Base-by-base conservation (phyloP, 257 asterid genomes). In the Craterostigma plantagineum region DNA sequence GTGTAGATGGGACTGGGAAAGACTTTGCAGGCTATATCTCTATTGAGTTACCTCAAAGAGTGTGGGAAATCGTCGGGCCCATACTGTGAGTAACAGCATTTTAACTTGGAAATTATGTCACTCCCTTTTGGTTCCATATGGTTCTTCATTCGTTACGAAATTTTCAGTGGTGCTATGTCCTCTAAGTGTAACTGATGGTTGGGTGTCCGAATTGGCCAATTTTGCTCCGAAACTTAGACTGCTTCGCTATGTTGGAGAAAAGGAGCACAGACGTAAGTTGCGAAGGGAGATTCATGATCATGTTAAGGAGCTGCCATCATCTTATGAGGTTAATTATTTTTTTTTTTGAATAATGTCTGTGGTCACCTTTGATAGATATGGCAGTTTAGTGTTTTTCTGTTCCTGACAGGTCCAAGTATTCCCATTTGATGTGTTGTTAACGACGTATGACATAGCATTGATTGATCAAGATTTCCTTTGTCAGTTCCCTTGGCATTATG, bases 1-100 rank as follows among this genome's bases (percentile, higher is more conserved):
- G 50, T 53, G 58, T 61, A 87, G 95, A 82, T 87, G 95, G 97
- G 95, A 16, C 73, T 87, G 36, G 97, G 97, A 42, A 87, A 87
- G 67, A 87, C 95, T 47, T 70, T 87, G 75, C 97, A 87, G 67
- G 93, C 93, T 45, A 57, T 82, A 53, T 68, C 85, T 45, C 70
- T 87, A 48, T 54, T 87, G 76, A 79, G 90, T 68, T 87, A 87
- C 70, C 47, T 87, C 66, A 87, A 87, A 63, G 61, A 68, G 46
- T 55, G 62, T 48, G 75, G 30, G 60, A 72, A 65, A 60, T 67
- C 70, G 60, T 55, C 77, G 47, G 97, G 93, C 35, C 83, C 92
- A 56, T 87, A 78, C 66, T 48, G 95, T 81, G 70, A 82, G 97
- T 72, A n/a, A n/a, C n/a, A n/a, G n/a, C 34, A 38, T 43, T 35